A percentile compares a stretch with the other conserved stretches of the same genome.
phyloP scores from a whole-genome alignment of 345 rosid genomes.

The Raphanus sativus region DNA sequence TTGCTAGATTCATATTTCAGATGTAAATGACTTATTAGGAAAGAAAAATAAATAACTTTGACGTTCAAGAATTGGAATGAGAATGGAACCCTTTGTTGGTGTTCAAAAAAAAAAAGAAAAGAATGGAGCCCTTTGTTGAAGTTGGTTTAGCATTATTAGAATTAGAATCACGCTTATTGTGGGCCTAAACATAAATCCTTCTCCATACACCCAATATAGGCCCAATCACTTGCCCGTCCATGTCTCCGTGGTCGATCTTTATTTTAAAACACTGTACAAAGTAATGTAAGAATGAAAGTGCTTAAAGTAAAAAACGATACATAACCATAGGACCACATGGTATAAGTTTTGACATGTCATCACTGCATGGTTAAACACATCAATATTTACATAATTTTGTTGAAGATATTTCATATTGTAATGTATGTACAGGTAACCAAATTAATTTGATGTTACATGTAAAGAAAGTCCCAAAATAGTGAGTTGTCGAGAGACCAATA shows the following conservation, averaged over 20 bases:
- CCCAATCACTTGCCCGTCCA: not conserved
- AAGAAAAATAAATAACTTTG: not conserved
- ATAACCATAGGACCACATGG: conserved; percentile 27
- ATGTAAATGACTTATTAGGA: conserved; percentile 1
- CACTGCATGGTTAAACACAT: conserved; percentile 12
- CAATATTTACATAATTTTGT: not conserved
- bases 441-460: not conserved
- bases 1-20: not conserved
- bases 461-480: not conserved
- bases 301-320: not conserved
- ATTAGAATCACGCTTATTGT: not conserved
- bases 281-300: conserved; percentile 6
- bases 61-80: not conserved
- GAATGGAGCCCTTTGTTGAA: not conserved
- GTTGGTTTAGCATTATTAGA: not conserved
- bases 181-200: not conserved
- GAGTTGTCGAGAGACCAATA: conserved; percentile 20
- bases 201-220: not conserved
- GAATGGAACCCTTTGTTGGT: not conserved
- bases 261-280: conserved; percentile 1
- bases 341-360: conserved; percentile 15
- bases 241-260: not conserved
- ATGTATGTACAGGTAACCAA: not conserved
- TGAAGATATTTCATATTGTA: not conserved
- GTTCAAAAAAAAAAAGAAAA: too few species aligned